These are phyloP conservation scores for Fistulifera pelliculosa DNA, from an alignment of 108 stramenopile genomes.

Conservation along the genomic window DNA sequence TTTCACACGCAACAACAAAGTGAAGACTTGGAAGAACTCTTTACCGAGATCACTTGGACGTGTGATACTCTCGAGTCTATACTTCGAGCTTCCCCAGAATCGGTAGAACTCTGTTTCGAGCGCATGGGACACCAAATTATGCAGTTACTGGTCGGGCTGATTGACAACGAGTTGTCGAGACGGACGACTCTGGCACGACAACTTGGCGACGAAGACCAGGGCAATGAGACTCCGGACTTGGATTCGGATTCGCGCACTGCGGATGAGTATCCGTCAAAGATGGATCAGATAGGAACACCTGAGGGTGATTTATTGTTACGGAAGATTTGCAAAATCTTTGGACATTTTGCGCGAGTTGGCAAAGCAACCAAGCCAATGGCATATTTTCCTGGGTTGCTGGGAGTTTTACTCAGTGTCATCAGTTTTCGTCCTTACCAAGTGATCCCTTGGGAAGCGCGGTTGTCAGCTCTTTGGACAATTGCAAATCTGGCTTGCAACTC, in stretches of 20 bases:
- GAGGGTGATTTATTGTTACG: slow-evolving; percentile 25
- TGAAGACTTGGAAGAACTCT: slow-evolving; percentile 8
- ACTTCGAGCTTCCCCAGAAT: not conserved
- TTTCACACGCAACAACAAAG: not conserved
- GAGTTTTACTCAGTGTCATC: slow-evolving; percentile 21
- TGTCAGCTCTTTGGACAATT: slow-evolving; percentile 50
- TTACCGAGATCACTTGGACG: slow-evolving; percentile 23
- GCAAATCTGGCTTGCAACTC: slow-evolving; percentile 52
- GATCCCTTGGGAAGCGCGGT: slow-evolving; percentile 37
- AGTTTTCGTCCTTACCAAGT: slow-evolving; percentile 20
- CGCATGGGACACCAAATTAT: slow-evolving; percentile 33
- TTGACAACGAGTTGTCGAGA: slow-evolving; percentile 15
- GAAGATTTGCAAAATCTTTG: slow-evolving; percentile 39
- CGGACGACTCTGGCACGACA: slow-evolving; percentile 20
- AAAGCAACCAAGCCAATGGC: slow-evolving; percentile 35
- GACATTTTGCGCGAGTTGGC: slow-evolving; percentile 56
- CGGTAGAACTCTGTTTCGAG: slow-evolving; percentile 33
- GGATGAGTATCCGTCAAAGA: not conserved
- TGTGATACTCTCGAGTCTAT: slow-evolving; percentile 17
- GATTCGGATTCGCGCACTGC: not conserved
- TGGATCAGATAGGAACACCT: slow-evolving; percentile 2
- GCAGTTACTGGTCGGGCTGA: slow-evolving; percentile 18
- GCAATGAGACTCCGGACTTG: slow-evolving; percentile 2
- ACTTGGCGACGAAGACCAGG: not conserved
- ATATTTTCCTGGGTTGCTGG: slow-evolving; percentile 35